A percentile compares a stretch with the other conserved stretches of the same genome.
Conservation (phyloP, 495 filamentous ascomycete species). For the Neurospora discreta region DNA sequence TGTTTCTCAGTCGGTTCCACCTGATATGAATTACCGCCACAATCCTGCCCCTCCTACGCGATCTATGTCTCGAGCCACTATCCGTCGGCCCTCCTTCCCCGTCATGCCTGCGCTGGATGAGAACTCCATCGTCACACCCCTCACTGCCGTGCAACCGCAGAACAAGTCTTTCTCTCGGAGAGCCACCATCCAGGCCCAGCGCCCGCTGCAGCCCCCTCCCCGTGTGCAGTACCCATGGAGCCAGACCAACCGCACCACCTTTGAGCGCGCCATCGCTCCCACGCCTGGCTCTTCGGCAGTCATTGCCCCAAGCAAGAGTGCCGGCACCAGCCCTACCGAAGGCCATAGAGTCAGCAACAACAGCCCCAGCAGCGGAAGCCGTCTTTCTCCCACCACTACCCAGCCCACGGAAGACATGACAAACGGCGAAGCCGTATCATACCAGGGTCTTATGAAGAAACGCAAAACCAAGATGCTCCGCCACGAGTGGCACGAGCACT, state of each 20-base stretch:
- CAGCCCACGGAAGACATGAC: conserved; percentile 24
- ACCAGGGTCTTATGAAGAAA: conserved; percentile 89
- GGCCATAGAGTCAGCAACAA: conserved; percentile 3
- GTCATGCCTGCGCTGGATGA: conserved; percentile 48
- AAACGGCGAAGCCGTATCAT: conserved; percentile 40
- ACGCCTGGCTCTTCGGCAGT: conserved; percentile 13
- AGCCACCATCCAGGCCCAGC: conserved; percentile 17
- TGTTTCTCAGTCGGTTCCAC: conserved; percentile 78
- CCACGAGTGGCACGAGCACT: conserved; percentile 88
- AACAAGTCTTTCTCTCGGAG: conserved; percentile 23
- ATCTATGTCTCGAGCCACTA: conserved; percentile 44
- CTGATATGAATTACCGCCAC: conserved; percentile 69
- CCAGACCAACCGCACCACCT: conserved; percentile 23
- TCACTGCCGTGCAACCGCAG: conserved; percentile 11
- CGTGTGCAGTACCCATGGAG: conserved; percentile 40
- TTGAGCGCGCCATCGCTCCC: conserved; percentile 27
- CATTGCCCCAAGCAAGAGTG: conserved; percentile 2
- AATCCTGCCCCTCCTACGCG: conserved; percentile 25
- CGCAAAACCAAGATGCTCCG: conserved; percentile 78
- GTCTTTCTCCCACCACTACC: conserved; percentile 15
- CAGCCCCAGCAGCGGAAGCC: conserved; percentile 43
- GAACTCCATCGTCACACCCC: conserved; percentile 24
- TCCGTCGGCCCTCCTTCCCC: conserved; percentile 45
- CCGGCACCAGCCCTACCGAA: conserved; percentile 30
- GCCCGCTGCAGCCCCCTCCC: conserved; percentile 32